These are phyloP conservation scores for Annona cherimola DNA, from an alignment of 164 flowering plant species.

Conservation along the genomic window DNA sequence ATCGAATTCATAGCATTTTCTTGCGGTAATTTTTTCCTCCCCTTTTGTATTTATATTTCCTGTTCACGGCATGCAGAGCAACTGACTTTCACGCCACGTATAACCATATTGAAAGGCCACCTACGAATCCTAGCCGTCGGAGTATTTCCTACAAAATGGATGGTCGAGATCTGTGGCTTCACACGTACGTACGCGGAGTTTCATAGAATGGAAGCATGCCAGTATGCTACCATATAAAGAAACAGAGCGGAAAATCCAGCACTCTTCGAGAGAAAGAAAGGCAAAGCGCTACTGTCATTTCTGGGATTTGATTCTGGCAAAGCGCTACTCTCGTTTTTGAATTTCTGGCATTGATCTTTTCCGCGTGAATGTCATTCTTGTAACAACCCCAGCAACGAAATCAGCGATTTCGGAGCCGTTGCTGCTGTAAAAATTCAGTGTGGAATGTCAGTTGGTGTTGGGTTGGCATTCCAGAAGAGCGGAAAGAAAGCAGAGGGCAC, in stretches of 20 bases:
- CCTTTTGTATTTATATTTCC: too few relatives aligned
- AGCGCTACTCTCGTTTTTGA: neutral
- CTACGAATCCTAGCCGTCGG: neutral
- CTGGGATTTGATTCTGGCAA: neutral
- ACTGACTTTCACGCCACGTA: too few relatives aligned
- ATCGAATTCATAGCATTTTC: too few relatives aligned
- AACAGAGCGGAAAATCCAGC: neutral
- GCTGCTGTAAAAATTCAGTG: neutral
- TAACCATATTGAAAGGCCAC: too few relatives aligned
- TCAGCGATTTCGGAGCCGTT: neutral
- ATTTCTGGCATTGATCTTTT: neutral
- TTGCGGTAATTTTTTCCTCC: too few relatives aligned
- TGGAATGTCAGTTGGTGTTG: neutral
- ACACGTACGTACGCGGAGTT: neutral
- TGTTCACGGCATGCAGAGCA: too few relatives aligned
- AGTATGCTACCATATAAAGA: neutral
- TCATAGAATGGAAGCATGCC: neutral
- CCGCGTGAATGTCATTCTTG: neutral
- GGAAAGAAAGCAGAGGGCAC: neutral
- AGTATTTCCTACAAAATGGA: neutral
- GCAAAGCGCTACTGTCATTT: too few relatives aligned
- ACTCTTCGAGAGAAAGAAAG: neutral
- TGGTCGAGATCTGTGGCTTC: neutral
- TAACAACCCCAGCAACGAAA: neutral
- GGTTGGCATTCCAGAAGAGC: neutral